These are phyloP conservation scores for Russula sp. DNA, from an alignment of 768 basidiomycete genomes.

Conservation along the genomic window DNA sequence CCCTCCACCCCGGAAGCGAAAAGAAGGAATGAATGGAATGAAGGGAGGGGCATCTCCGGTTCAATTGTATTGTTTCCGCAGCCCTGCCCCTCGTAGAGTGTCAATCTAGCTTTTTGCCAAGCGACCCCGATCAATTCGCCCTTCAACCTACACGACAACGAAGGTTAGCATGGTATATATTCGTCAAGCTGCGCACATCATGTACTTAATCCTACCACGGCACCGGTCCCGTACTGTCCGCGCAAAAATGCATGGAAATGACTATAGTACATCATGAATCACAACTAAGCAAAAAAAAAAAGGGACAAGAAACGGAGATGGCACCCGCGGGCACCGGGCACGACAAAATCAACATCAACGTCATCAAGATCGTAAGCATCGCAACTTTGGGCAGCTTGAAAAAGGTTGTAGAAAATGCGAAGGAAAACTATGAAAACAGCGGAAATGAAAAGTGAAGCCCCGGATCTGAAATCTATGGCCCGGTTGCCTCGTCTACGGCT, in stretches of 20 bases:
- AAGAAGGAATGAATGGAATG: neutral
- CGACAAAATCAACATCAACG: conserved; percentile 14
- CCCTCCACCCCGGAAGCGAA: neutral
- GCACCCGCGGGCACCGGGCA: conserved; percentile 18
- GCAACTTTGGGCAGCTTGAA: conserved; percentile 1
- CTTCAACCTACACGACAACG: neutral
- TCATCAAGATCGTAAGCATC: conserved; percentile 23
- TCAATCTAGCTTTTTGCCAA: too few relatives aligned
- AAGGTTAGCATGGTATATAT: conserved; percentile 19
- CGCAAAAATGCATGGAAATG: conserved; percentile 18
- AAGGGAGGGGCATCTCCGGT: neutral
- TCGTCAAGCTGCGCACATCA: conserved; percentile 9
- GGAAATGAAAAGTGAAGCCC: conserved; percentile 8
- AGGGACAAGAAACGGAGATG: neutral
- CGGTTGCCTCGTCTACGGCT: conserved; percentile 16
- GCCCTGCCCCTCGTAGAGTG: too few relatives aligned
- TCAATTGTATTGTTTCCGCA: too few relatives aligned
- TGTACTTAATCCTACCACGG: neutral
- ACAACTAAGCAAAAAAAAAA: neutral
- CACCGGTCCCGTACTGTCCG: conserved; percentile 12
- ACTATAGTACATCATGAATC: conserved; percentile 21
- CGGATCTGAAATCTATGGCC: conserved; percentile 12
- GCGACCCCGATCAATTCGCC: too few relatives aligned
- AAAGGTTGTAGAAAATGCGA: neutral
- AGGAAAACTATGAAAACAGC: conserved; percentile 3